Evolutionary conservation across 148 eudicot species (phyloP), one percentile per base, ranked within the genome.

Genomic region (Chenopodium suecicum): DNA sequence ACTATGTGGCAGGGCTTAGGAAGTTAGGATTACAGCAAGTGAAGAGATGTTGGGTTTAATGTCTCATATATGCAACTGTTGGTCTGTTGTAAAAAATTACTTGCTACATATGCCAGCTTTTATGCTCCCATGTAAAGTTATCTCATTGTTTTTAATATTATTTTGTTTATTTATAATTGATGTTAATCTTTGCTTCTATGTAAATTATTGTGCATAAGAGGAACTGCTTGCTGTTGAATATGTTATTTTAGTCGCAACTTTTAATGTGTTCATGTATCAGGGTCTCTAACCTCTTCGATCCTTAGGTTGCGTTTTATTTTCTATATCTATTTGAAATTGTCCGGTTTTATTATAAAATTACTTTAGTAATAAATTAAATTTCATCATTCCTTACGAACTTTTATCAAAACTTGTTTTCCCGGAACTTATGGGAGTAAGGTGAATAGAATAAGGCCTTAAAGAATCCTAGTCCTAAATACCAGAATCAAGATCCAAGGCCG

Each of bases 181-280:
- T 62, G 8, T 5, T 62, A 9, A 19, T 9, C n/a, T 46, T 48
- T 2, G 52, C 13, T 72, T 73, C 20, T 13, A 4, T 74, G 63
- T 74, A 74, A 74, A 74, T 74, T 22, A 50, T 27, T 74, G 77
- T 74, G 62, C 63, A 48, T 74, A 74, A 48, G n/a, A 48, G 52
- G 13, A 52, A 50, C 22, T 50, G 74, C 74, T 70, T 34, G 74
- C 50, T 70, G 29, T 6, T 9, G 52, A 72, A 22, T 41, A 48
- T 48, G 52, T 20, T 71, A 0, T 44, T 44, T 56, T 16, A 48
- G 13, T 10, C 52, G 3, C 52, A 48, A 12, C 52, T 48, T 48
- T 12, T 12, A 48, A 2, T 48, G 3, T 48, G 13, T 48, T 48
- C 52, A 9, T 48, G 52, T 48, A 12, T 48, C 12, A 48, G 10